phyloP scores from a whole-genome alignment of 169 alveolate genomes.

The Ichthyophthirius multifiliis region DNA sequence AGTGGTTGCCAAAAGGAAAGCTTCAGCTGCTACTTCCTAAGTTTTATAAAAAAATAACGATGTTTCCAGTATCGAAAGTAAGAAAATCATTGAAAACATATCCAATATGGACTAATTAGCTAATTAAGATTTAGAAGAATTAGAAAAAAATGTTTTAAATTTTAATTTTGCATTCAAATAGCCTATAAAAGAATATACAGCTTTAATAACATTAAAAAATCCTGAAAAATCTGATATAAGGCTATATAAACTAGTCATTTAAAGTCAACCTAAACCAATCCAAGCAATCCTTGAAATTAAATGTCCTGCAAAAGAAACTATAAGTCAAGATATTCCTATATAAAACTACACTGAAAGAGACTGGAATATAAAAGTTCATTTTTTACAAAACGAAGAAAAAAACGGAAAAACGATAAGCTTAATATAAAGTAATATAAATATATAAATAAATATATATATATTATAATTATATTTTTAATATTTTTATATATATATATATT shows the following conservation, averaged over 20 bases:
- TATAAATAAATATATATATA: too few species aligned
- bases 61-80: too few species aligned
- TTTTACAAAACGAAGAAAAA: slow-evolving; percentile 33
- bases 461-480: not conserved
- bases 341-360: slow-evolving; percentile 88
- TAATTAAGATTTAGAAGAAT: not conserved
- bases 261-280: slow-evolving; percentile 87
- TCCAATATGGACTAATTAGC: too few species aligned
- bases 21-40: not conserved
- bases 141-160: not conserved
- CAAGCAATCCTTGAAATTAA: slow-evolving; percentile 81
- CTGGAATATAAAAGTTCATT: slow-evolving; percentile 79
- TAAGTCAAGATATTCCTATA: slow-evolving; percentile 88
- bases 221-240: slow-evolving; percentile 81
- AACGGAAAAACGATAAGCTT: too few species aligned
- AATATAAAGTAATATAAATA: too few species aligned
- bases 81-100: too few species aligned
- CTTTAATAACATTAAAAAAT: slow-evolving; percentile 65
- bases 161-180: slow-evolving; percentile 21
- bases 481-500: not conserved
- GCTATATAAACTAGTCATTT: slow-evolving; percentile 75
- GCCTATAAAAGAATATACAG: slow-evolving; percentile 55
- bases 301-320: slow-evolving; percentile 82
- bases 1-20: not conserved
- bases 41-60: too few species aligned